phyloP scores from a whole-genome alignment of 208 protist genomes.

The Crithidia sp. region DNA sequence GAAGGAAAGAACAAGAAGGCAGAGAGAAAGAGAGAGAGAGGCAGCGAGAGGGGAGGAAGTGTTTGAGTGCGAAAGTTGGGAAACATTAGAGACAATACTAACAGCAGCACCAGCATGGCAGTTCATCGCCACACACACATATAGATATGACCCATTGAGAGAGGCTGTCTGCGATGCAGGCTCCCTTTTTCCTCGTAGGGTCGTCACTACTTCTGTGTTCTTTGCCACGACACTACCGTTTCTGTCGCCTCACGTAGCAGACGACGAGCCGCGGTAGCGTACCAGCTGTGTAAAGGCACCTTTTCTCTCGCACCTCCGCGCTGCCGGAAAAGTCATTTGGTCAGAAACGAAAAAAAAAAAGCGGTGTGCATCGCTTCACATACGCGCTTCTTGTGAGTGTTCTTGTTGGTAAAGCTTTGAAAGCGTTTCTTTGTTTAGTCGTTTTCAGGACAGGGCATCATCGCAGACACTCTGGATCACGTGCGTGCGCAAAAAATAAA shows the following conservation, averaged over 20 bases:
- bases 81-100: background rate
- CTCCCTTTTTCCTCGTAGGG: no score
- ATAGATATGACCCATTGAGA: background rate
- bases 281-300: no score
- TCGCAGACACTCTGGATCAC: no score
- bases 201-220: no score
- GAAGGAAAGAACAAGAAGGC: background rate
- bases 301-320: no score
- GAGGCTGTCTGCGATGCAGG: no score
- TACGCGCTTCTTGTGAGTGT: background rate
- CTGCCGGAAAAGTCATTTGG: background rate
- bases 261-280: no score
- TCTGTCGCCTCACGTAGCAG: no score
- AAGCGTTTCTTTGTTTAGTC: no score
- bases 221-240: no score
- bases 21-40: constrained; percentile 7
- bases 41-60: background rate
- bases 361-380: background rate
- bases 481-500: background rate
- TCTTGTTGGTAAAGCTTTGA: background rate
- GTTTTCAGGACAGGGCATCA: no score
- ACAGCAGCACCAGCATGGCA: background rate
- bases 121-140: background rate
- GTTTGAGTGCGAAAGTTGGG: background rate
- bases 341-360: background rate